Evolutionary conservation across 2,329 filamentous ascomycete species (phyloP).

Genomic region (Fusarium torreyae): DNA sequence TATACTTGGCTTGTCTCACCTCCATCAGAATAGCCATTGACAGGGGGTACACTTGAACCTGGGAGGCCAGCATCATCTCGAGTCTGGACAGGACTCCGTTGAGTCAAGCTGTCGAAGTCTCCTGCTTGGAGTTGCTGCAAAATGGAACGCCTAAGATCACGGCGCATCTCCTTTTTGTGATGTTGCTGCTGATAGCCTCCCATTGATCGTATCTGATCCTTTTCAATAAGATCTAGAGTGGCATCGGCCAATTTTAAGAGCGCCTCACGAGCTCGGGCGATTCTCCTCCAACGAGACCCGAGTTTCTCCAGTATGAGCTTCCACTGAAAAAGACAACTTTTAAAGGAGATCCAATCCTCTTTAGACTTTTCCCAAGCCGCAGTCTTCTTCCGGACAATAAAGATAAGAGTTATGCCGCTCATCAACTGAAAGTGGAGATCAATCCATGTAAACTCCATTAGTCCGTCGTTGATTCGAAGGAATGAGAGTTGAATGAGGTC

Average conservation of each 20-base stretch:
- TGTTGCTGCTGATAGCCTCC: background rate
- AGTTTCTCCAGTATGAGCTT: slow-evolving; percentile 6
- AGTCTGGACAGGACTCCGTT: background rate
- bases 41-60: no score
- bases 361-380: background rate
- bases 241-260: slow-evolving; percentile 20
- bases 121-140: slow-evolving; percentile 8
- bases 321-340: slow-evolving; percentile 14
- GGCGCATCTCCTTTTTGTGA: background rate
- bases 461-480: slow-evolving; percentile 6
- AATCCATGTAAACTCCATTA: slow-evolving; percentile 25
- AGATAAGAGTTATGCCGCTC: slow-evolving; percentile 13
- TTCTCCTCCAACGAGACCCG: slow-evolving; percentile 3
- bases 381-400: slow-evolving; percentile 15
- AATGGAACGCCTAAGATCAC: slow-evolving; percentile 1
- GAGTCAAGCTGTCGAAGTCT: background rate
- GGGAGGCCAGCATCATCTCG: background rate
- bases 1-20: no score
- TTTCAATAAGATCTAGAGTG: slow-evolving; percentile 19
- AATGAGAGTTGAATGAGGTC: slow-evolving; percentile 23
- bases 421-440: slow-evolving; percentile 26
- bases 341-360: slow-evolving; percentile 16
- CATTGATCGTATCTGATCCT: background rate
- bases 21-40: no score
- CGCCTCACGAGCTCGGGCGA: slow-evolving; percentile 11